Evolutionary conservation across 805 yeast genomes (phyloP).

Genomic region (Metschnikowia peoriensis): DNA sequence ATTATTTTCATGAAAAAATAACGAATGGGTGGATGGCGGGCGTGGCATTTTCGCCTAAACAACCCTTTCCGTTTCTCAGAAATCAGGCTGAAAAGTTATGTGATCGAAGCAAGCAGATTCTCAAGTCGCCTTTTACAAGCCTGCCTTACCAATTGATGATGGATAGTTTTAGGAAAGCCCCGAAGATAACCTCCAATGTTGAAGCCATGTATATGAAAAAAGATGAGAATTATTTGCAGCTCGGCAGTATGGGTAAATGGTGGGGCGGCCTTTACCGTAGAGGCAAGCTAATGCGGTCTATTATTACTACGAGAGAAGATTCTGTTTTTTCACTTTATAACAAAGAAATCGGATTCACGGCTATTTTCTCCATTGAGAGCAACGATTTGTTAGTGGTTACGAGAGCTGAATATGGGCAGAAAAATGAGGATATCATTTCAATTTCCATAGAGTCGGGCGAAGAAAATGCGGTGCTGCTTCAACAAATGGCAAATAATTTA

Average conservation of each 20-base stretch:
- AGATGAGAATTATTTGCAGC: not conserved
- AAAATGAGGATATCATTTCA: not conserved
- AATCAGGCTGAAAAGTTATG: not conserved
- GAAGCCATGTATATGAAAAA: not conserved
- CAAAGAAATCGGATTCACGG: not conserved
- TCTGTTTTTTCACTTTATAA: not conserved
- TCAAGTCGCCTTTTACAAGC: not conserved
- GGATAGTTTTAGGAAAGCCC: not conserved
- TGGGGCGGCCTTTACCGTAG: conserved; percentile 2
- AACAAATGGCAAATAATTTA: not conserved
- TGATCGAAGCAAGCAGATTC: not conserved
- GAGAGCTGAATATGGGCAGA: not conserved
- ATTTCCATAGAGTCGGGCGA: not conserved
- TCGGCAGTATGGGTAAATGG: conserved; percentile 1
- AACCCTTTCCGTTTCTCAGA: not conserved
- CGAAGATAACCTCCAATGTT: not conserved
- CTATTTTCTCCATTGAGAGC: not conserved
- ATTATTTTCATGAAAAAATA: not conserved
- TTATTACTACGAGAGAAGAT: not conserved
- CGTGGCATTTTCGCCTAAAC: not conserved
- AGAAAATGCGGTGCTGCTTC: not conserved
- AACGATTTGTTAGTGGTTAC: conserved; percentile 4
- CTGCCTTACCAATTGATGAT: not conserved
- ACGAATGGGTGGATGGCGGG: not conserved
- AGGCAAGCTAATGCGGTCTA: not conserved